Evolutionary conservation across 169 alveolate species (phyloP).

Genomic region (Pseudocohnilembus persalinus): DNA sequence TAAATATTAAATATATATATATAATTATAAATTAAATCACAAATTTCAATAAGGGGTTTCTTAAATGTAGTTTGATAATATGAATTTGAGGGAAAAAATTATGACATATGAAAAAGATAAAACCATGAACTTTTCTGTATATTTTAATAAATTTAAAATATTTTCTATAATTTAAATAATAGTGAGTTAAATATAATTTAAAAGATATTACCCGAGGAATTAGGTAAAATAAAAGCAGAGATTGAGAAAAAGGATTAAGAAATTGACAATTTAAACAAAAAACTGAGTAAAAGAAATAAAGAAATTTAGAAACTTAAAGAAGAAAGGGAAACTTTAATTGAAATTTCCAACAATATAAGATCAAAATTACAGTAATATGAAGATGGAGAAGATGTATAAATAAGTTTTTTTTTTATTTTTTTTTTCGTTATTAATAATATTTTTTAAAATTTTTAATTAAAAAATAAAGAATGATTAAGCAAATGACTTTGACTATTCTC

Average conservation of each 20-base stretch:
- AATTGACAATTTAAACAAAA: not conserved
- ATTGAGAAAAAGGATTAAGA: not conserved
- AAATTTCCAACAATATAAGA: not conserved
- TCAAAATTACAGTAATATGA: not conserved
- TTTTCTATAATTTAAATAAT: too few species aligned
- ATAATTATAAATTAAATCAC: too few species aligned
- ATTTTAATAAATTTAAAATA: too few species aligned
- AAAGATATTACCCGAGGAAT: not conserved
- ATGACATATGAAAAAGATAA: not conserved
- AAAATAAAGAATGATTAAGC: not conserved
- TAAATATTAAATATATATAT: too few species aligned
- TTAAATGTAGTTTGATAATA: too few species aligned
- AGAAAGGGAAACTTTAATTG: not conserved
- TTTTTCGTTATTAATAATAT: too few species aligned
- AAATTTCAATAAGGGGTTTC: too few species aligned
- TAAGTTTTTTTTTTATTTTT: too few species aligned
- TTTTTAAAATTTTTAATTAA: too few species aligned
- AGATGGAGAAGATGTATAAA: not conserved
- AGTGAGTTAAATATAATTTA: not conserved
- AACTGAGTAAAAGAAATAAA: too few species aligned
- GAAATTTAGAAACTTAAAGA: not conserved
- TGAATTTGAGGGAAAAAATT: not conserved
- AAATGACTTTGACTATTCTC: not conserved
- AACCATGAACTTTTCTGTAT: not conserved
- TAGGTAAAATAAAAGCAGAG: not conserved